Percentiles rank a stretch among this genome's conserved stretches.
phyloP scores from a whole-genome alignment of 2,329 filamentous ascomycete species.

The Fusarium tricinctum region DNA sequence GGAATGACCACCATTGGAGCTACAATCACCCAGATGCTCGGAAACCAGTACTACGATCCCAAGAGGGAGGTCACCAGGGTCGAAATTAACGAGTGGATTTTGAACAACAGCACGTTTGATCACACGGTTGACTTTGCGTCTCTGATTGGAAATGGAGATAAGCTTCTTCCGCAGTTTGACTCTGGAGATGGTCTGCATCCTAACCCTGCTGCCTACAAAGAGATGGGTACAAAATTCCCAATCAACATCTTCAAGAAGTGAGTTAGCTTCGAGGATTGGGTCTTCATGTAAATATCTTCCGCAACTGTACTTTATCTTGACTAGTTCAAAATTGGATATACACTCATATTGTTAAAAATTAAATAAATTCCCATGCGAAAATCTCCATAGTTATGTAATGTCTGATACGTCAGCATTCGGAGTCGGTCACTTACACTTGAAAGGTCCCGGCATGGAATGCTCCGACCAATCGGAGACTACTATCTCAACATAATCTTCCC shows the following conservation, averaged over 20 bases:
- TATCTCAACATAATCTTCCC: not conserved
- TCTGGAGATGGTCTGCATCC: conserved; percentile 34
- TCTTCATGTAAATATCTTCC: too few relatives aligned
- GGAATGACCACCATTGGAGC: conserved; percentile 23
- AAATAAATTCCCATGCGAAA: too few relatives aligned
- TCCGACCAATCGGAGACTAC: conserved; percentile 14
- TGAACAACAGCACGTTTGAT: conserved; percentile 26
- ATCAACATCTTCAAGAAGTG: conserved; percentile 16
- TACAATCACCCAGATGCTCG: conserved; percentile 29
- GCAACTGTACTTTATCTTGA: too few relatives aligned
- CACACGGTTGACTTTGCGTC: conserved; percentile 32
- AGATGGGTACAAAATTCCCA: conserved; percentile 27
- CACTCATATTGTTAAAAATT: too few relatives aligned
- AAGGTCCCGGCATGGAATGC: not conserved
- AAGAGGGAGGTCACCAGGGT: conserved; percentile 25
- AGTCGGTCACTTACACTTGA: not conserved
- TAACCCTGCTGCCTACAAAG: conserved; percentile 25
- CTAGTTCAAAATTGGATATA: too few relatives aligned
- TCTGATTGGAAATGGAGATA: conserved; percentile 31
- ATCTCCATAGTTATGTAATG: too few relatives aligned
- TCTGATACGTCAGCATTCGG: not conserved
- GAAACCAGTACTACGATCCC: conserved; percentile 26
- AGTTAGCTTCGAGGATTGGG: fast-evolving
- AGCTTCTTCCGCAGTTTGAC: conserved; percentile 24
- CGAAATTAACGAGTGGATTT: conserved; percentile 30